Evolutionary conservation across 805 yeast genomes (phyloP).

Genomic region (Wickerhamiella shivajii): DNA sequence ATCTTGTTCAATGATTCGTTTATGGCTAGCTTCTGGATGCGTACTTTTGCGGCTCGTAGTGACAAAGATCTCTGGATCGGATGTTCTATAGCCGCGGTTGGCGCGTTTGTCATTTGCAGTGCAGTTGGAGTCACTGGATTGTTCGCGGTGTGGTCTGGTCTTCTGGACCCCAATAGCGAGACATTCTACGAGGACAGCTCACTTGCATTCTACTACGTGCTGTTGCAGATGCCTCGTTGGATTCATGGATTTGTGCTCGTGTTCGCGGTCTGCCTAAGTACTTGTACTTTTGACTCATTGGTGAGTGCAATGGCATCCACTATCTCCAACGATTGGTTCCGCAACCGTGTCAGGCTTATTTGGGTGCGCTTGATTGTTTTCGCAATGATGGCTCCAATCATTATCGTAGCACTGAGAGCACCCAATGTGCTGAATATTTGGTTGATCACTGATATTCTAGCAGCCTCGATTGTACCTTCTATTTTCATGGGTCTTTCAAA

Average conservation of each 20-base stretch:
- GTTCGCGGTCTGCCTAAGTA: slow-evolving; percentile 57
- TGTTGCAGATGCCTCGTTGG: slow-evolving; percentile 71
- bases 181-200: slow-evolving; percentile 40
- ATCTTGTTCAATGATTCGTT: slow-evolving; percentile 82
- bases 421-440: slow-evolving; percentile 74
- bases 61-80: slow-evolving; percentile 66
- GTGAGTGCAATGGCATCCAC: slow-evolving; percentile 83
- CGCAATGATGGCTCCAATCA: slow-evolving; percentile 68
- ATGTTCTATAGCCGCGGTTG: slow-evolving; percentile 56
- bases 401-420: slow-evolving; percentile 73
- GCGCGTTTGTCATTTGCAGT: slow-evolving; percentile 47
- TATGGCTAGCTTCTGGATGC: slow-evolving; percentile 83
- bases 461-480: slow-evolving; percentile 76
- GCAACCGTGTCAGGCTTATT: slow-evolving; percentile 56
- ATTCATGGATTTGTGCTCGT: slow-evolving; percentile 69
- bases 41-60: slow-evolving; percentile 79
- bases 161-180: slow-evolving; percentile 29
- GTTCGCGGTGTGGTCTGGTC: slow-evolving; percentile 81
- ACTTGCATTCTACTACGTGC: slow-evolving; percentile 52
- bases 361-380: slow-evolving; percentile 61
- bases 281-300: slow-evolving; percentile 78
- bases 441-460: slow-evolving; percentile 78
- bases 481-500: slow-evolving; percentile 65
- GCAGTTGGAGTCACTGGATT: slow-evolving; percentile 74
- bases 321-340: slow-evolving; percentile 75